phyloP scores from a whole-genome alignment of 2,329 filamentous ascomycete species.

The Penicillium sp. region DNA sequence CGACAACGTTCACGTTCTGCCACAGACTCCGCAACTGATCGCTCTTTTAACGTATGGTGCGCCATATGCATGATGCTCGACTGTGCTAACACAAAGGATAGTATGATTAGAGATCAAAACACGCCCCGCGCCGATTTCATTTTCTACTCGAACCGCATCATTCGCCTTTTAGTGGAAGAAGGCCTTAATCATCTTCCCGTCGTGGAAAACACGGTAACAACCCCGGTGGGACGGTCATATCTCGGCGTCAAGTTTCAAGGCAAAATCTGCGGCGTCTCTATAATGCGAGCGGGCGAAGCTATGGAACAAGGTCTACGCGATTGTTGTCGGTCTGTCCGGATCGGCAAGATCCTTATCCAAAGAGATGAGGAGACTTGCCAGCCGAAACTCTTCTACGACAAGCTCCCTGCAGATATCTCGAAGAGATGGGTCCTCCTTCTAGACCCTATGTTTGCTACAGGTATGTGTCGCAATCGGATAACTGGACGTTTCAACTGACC shows the following conservation, averaged over 20 bases:
- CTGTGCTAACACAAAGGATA: constrained; percentile 37
- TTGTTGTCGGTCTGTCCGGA: constrained; percentile 95
- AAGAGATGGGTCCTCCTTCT: constrained; percentile 88
- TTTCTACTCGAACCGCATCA: constrained; percentile 98
- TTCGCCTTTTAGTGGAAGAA: constrained; percentile 92
- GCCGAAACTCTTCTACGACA: constrained; percentile 96
- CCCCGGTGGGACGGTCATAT: constrained; percentile 83
- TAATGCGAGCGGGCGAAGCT: constrained; percentile 95
- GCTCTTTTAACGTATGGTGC: constrained; percentile 83
- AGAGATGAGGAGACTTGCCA: constrained; percentile 89
- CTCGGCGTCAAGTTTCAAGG: constrained; percentile 91
- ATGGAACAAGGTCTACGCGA: constrained; percentile 97
- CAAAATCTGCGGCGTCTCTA: constrained; percentile 97
- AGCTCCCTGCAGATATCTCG: constrained; percentile 89
- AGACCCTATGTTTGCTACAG: constrained; percentile 99
- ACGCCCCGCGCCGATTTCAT: constrained; percentile 95
- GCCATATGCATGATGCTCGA: constrained; percentile 7
- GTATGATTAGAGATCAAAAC: constrained; percentile 89
- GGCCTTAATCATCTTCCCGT: constrained; percentile 95
- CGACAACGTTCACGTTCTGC: constrained; percentile 83
- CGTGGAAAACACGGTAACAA: constrained; percentile 81
- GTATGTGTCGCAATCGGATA: constrained; percentile 44
- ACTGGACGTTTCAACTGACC: background rate
- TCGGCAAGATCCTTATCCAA: constrained; percentile 98
- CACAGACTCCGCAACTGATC: constrained; percentile 94